phyloP scores from a whole-genome alignment of 2,329 filamentous ascomycete genomes.

The Stemphylium beticola region DNA sequence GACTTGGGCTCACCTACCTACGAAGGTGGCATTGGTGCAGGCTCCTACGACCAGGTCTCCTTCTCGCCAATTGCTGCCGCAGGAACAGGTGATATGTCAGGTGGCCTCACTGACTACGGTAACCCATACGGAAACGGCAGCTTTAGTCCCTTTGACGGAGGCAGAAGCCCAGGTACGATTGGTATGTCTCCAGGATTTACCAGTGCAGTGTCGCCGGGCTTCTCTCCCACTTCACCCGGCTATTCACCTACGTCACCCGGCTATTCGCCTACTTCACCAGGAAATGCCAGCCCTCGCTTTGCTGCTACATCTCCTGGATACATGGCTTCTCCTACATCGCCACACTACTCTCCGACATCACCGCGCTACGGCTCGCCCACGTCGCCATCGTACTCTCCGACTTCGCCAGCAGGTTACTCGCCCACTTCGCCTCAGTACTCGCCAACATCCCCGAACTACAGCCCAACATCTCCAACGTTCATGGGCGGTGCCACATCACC shows the following conservation, averaged over 20 bases:
- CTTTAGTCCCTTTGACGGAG: slow-evolving; percentile 70
- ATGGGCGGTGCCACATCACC: slow-evolving; percentile 50
- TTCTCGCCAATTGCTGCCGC: slow-evolving; percentile 79
- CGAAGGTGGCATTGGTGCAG: slow-evolving; percentile 66
- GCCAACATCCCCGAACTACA: slow-evolving; percentile 54
- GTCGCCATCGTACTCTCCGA: slow-evolving; percentile 65
- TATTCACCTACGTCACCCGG: slow-evolving; percentile 70
- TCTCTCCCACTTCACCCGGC: slow-evolving; percentile 46
- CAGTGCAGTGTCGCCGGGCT: slow-evolving; percentile 53
- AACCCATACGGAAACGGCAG: slow-evolving; percentile 67
- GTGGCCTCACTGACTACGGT: slow-evolving; percentile 68
- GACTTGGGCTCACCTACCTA: slow-evolving; percentile 72
- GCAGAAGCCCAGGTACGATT: slow-evolving; percentile 69
- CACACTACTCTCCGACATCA: slow-evolving; percentile 66
- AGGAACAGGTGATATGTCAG: slow-evolving; percentile 61
- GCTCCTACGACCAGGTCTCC: slow-evolving; percentile 60
- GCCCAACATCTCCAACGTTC: slow-evolving; percentile 53
- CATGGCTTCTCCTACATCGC: slow-evolving; percentile 61
- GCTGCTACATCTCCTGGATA: slow-evolving; percentile 61
- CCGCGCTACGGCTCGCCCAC: slow-evolving; percentile 56
- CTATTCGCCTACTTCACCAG: slow-evolving; percentile 70
- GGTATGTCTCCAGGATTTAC: slow-evolving; percentile 49
- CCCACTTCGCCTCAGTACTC: slow-evolving; percentile 56
- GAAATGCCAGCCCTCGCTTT: slow-evolving; percentile 63
- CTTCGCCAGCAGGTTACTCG: slow-evolving; percentile 59